Conservation (phyloP, 495 filamentous ascomycete species). For the Staphylotrichum tortipilum region DNA sequence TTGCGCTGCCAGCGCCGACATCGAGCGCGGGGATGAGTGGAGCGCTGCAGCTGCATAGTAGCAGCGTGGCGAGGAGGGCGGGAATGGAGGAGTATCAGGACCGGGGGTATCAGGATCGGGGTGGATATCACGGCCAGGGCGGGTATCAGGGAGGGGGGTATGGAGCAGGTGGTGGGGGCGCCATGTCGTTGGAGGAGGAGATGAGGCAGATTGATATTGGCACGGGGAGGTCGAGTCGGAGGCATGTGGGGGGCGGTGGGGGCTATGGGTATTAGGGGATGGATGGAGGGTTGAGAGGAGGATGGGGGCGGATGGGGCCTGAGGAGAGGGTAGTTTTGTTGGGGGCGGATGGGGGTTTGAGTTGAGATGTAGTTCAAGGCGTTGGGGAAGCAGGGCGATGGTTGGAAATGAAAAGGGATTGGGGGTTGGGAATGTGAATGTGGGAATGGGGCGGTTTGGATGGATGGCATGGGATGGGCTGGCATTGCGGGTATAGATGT, state of each 20-base stretch:
- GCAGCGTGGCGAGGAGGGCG: conserved; percentile 18
- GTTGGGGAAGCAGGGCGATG: too few species aligned
- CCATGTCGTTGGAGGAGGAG: conserved; percentile 64
- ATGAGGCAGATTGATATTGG: conserved; percentile 79
- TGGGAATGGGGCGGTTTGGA: too few species aligned
- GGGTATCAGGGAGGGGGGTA: background rate
- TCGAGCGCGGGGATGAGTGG: conserved; percentile 16
- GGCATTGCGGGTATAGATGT: too few species aligned
- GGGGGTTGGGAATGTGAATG: too few species aligned
- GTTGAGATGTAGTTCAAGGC: too few species aligned
- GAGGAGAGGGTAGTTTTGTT: too few species aligned
- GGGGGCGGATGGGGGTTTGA: background rate
- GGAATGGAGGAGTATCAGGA: conserved; percentile 13
- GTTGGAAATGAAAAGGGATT: too few species aligned
- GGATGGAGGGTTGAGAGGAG: background rate
- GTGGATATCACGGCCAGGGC: background rate
- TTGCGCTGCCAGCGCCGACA: conserved; percentile 26
- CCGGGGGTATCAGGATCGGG: background rate
- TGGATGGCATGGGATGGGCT: too few species aligned
- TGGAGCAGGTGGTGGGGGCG: conserved; percentile 1
- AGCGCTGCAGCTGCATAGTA: conserved; percentile 30
- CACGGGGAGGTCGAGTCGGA: conserved; percentile 28
- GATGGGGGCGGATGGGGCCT: background rate
- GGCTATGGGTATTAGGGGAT: background rate
- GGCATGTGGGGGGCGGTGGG: background rate